Base-by-base conservation (phyloP, 2,329 filamentous ascomycete species). In the Cercospora sesami region DNA sequence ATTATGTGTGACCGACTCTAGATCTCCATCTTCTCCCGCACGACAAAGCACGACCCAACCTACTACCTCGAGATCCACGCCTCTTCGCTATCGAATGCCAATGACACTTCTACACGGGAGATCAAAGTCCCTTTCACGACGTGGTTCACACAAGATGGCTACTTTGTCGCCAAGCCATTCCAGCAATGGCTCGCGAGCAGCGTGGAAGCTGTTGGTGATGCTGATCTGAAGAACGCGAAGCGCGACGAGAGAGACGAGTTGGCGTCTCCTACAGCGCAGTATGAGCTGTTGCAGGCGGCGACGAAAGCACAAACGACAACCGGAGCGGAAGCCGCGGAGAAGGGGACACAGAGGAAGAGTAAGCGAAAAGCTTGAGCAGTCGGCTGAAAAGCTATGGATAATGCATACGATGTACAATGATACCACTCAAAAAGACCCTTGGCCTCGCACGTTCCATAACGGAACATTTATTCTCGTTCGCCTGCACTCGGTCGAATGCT, bases 31-130 rank as follows among this genome's bases (percentile, higher is more conserved):
- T 84, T 86, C 1, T 92, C 89, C 45, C 87, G 86, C 1, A 89
- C 88, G 0, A 90, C 91, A 76, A 97, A 97, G 79, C 88, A 94
- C 80, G 86, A 90, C 45, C 92, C 93, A 0, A 86, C 89, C 55
- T 99, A 99, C 83, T 86, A 91, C 76, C 82, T 97, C 68, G 88
- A 86, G 53, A 84, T 97, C 62, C 85, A 83, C 5, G 63, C 69
- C 12, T 65, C 71, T 1, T 66, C 68, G 16, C 69, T 71, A 8
- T 67, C 74, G 36, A 60, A 68, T n/a, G 65, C 66, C 48, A 59
- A 65, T 39, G 45, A 69, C 8, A 33, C 65, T 31, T 71, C 66
- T 63, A 72, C 74, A 80, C 67, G 87, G 68, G 83, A 87, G 71
- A 79, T 93, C 68, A 80, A 85, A 69, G 85, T 86, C 55, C 85